These are phyloP conservation scores for Fragilaria radians DNA, from an alignment of 108 stramenopile species.

Conservation along the genomic window DNA sequence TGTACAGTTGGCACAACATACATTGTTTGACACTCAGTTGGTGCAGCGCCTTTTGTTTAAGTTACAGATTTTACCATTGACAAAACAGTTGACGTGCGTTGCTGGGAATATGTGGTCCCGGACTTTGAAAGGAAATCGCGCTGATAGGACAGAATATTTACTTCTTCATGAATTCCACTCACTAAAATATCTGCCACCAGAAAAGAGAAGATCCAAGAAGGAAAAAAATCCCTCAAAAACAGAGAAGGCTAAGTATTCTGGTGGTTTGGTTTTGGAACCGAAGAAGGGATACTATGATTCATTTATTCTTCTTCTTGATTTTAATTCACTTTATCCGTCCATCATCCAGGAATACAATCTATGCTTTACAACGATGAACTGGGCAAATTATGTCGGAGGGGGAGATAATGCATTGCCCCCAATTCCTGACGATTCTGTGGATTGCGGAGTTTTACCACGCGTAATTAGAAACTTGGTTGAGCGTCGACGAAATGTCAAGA, in stretches of 20 bases:
- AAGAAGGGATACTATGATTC: constrained; percentile 99
- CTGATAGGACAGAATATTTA: constrained; percentile 98
- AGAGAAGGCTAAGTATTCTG: constrained; percentile 92
- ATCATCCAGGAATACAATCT: constrained; percentile 99
- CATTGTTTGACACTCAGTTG: constrained; percentile 86
- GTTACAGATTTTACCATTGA: constrained; percentile 94
- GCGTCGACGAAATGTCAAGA: constrained; percentile 92
- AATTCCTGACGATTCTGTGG: constrained; percentile 75
- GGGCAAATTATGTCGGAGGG: constrained; percentile 47
- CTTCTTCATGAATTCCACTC: constrained; percentile 98
- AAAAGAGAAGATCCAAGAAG: constrained; percentile 60
- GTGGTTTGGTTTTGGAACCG: constrained; percentile 99
- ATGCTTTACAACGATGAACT: constrained; percentile 98
- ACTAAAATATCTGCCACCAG: constrained; percentile 91
- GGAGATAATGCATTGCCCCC: constrained; percentile 69
- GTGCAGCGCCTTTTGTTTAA: constrained; percentile 91
- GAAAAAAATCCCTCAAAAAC: constrained; percentile 30
- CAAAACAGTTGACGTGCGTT: constrained; percentile 95
- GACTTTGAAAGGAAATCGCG: constrained; percentile 94
- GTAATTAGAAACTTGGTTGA: constrained; percentile 96
- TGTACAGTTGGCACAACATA: constrained; percentile 82
- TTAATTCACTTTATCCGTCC: constrained; percentile 98
- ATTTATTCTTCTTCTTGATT: constrained; percentile 97
- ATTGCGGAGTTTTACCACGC: constrained; percentile 90
- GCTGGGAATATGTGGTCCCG: constrained; percentile 96